Conservation (phyloP, 305 asterid genomes). For the Striga hermonthica region DNA sequence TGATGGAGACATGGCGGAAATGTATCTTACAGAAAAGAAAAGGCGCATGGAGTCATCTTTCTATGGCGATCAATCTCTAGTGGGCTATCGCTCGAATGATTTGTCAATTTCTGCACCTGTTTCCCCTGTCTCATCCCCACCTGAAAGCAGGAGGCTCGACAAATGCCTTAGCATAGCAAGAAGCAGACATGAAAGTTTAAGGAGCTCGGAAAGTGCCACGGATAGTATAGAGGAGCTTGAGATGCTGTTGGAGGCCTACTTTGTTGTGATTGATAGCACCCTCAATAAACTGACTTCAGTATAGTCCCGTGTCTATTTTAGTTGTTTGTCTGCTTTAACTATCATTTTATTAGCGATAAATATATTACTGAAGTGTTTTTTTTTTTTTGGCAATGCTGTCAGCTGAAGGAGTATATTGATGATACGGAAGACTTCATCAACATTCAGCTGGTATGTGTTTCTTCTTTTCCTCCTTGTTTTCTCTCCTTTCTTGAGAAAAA, state of each 20-base stretch:
- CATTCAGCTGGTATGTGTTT: conserved; percentile 83
- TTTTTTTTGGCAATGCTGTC: conserved; percentile 36
- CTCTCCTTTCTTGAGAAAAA: conserved; percentile 16
- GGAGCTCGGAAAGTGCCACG: conserved; percentile 72
- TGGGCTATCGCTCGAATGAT: conserved; percentile 73
- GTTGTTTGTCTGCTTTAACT: not conserved
- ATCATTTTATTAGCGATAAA: not conserved
- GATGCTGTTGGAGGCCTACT: conserved; percentile 96
- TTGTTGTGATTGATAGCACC: conserved; percentile 96
- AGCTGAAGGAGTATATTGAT: conserved; percentile 96
- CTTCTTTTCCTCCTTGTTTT: not conserved
- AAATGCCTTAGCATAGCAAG: conserved; percentile 84
- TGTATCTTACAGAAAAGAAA: conserved; percentile 97
- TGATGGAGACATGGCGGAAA: conserved; percentile 99
- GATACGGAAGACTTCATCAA: conserved; percentile 88
- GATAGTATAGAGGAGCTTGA: conserved; percentile 85
- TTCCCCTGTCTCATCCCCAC: conserved; percentile 91
- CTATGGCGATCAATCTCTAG: conserved; percentile 75
- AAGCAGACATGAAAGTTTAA: conserved; percentile 90
- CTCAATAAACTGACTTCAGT: conserved; percentile 97
- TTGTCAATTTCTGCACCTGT: conserved; percentile 82
- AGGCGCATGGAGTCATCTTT: conserved; percentile 63
- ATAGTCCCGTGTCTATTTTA: conserved; percentile 26
- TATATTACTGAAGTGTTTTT: conserved; percentile 18
- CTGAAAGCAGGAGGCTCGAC: conserved; percentile 79